Evolutionary conservation across 306 rosid genomes (phyloP).

Genomic region (Malus asiatica): DNA sequence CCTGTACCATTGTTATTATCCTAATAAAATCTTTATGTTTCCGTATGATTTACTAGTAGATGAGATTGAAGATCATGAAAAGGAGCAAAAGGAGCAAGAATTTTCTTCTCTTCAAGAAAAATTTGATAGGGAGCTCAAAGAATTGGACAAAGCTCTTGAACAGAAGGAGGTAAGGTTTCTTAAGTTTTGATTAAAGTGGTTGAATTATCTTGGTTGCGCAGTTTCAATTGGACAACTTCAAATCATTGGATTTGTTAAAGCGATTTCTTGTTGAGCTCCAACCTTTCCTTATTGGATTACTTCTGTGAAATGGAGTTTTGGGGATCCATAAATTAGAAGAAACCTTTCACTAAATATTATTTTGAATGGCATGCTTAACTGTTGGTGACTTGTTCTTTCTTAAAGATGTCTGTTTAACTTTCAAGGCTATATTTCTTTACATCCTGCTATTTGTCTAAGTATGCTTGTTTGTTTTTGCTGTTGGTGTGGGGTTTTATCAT

Average conservation of each 20-base stretch:
- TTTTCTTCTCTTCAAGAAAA: conserved; percentile 90
- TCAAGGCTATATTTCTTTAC: neutral
- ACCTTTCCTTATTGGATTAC: neutral
- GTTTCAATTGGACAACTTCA: neutral
- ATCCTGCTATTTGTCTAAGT: neutral
- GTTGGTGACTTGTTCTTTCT: neutral
- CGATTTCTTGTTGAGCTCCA: neutral
- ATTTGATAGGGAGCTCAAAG: conserved; percentile 80
- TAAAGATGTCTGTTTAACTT: neutral
- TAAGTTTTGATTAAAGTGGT: neutral
- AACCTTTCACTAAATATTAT: neutral
- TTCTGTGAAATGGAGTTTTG: neutral
- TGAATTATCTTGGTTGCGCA: neutral
- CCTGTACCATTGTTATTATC: neutral
- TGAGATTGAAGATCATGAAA: conserved; percentile 57
- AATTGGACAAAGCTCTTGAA: conserved; percentile 85
- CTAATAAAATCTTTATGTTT: conserved; percentile 6
- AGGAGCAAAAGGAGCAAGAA: conserved; percentile 87
- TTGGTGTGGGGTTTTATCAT: neutral
- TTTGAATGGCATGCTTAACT: neutral
- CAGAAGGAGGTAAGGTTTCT: conserved; percentile 75
- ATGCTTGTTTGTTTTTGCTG: neutral
- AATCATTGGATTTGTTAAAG: neutral
- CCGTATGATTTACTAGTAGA: conserved; percentile 21
- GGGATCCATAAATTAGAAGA: neutral